Evolutionary conservation across 495 filamentous ascomycete genomes (phyloP), one percentile per base, ranked within the genome.

Genomic region (Penicillium atrosanguineum): DNA sequence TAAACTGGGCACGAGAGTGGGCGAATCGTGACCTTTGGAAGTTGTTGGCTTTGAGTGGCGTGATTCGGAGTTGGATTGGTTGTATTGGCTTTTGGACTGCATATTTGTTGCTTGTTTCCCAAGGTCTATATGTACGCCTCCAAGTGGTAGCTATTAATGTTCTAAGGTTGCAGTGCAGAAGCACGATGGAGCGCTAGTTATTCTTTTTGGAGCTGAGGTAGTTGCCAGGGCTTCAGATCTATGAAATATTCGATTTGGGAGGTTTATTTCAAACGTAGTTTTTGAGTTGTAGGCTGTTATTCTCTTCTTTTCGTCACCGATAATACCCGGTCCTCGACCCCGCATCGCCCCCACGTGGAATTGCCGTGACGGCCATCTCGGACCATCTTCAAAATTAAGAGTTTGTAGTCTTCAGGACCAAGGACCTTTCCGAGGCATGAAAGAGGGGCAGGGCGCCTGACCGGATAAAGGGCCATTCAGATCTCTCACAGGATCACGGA

Each of bases 291-390:
- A 8, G 23, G 23, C 23, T 23, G 2, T 23, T 2, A 2, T 23
- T 23, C 23, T 23, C 5, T 23, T 23, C 31, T 34, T 3, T 12
- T 31, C 28, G 11, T 4, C 46, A 41, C 47, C 47, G 47, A 42
- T 14, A 50, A 50, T 50, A 19, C 47, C 47, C 37, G 37, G 41
- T 36, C 14, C 36, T 15, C 25, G 41, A 50, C 47, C 61, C 56
- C 61, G 53, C 44, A 41, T 52, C 42, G 49, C 40, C 43, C 43
- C 44, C n/a, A 41, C 28, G 36, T 49, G 48, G 44, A 46, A 60
- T 26, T 43, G n/a, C 26, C 46, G 15, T 46, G n/a, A n/a, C n/a
- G n/a, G n/a, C 12, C 1, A 40, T 40, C 16, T 4, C 31, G 31
- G 31, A 4, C 1, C 4, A 34, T 34, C 11, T 34, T 8, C 38